phyloP scores from a whole-genome alignment of 83 land plant species.

The Thuja plicata region DNA sequence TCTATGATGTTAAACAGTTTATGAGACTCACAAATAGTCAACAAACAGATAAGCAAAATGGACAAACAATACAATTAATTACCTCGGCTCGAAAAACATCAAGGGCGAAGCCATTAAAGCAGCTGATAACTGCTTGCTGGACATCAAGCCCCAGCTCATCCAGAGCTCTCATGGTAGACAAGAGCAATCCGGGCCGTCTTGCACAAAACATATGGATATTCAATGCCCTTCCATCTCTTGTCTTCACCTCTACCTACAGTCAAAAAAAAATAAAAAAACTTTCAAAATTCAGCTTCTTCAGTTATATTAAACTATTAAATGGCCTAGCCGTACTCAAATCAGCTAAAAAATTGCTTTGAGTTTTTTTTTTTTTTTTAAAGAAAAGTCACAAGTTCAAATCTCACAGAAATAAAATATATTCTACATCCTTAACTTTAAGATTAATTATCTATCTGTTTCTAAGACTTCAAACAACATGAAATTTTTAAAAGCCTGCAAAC shows the following conservation, averaged over 20 bases:
- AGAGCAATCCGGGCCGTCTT: constrained; percentile 29
- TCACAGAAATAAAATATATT: no score
- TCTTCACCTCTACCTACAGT: constrained; percentile 32
- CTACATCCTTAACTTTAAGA: neutral
- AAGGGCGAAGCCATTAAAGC: constrained; percentile 35
- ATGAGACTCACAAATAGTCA: no score
- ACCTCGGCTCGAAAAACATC: constrained; percentile 41
- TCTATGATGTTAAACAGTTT: no score
- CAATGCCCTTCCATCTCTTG: constrained; percentile 24
- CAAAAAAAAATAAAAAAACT: neutral
- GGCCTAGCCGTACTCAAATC: no score
- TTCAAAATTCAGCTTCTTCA: neutral
- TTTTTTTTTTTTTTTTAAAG: no score
- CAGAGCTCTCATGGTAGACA: constrained; percentile 32
- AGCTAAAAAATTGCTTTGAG: no score
- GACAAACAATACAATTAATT: neutral
- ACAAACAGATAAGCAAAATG: no score
- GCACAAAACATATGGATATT: constrained; percentile 40
- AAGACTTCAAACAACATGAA: no score
- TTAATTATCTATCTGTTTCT: no score
- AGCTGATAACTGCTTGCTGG: constrained; percentile 39
- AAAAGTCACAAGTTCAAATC: no score
- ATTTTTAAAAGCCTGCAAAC: no score
- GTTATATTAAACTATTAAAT: neutral
- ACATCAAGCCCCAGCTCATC: constrained; percentile 42